Evolutionary conservation across 352 stramenopile genomes (phyloP).

Genomic region (Globisporangium acanthophoron): DNA sequence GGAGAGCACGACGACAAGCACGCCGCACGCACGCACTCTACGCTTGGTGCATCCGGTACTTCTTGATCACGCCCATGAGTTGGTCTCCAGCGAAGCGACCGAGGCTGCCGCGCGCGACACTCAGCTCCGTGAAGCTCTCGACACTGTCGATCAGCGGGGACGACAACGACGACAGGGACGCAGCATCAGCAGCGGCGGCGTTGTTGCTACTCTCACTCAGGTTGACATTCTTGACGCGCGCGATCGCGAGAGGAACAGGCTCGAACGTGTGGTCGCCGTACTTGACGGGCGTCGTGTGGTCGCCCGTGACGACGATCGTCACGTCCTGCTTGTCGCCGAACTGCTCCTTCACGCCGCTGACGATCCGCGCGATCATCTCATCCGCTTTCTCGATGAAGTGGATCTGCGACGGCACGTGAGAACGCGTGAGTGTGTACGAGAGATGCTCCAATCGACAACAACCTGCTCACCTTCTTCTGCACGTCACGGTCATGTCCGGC

Average conservation of each 20-base stretch:
- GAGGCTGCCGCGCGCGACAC: slow-evolving; percentile 57
- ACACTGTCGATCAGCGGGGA: slow-evolving; percentile 48
- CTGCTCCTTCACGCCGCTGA: slow-evolving; percentile 44
- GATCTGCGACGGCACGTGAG: slow-evolving; percentile 16
- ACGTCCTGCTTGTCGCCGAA: slow-evolving; percentile 39
- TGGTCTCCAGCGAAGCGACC: slow-evolving; percentile 82
- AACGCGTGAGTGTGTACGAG: background rate
- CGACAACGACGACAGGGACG: background rate
- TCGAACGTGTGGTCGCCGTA: slow-evolving; percentile 88
- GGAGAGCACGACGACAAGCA: background rate
- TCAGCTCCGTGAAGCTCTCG: slow-evolving; percentile 57
- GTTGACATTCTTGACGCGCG: slow-evolving; percentile 34
- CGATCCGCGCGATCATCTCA: slow-evolving; percentile 65
- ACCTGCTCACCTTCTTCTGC: slow-evolving; percentile 48
- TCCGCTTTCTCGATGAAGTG: slow-evolving; percentile 83
- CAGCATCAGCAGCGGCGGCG: background rate
- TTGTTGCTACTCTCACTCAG: slow-evolving; percentile 13
- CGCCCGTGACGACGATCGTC: slow-evolving; percentile 81
- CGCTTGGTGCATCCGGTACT: slow-evolving; percentile 44
- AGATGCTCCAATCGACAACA: background rate
- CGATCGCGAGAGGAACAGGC: slow-evolving; percentile 77
- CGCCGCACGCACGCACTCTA: slow-evolving; percentile 16
- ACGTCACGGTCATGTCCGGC: slow-evolving; percentile 83
- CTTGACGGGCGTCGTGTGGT: slow-evolving; percentile 83
- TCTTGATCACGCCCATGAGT: slow-evolving; percentile 80